A percentile compares a stretch with the other conserved stretches of the same genome.
Conservation (phyloP, 2,329 filamentous ascomycete species). For the Aspergillus jensenii region DNA sequence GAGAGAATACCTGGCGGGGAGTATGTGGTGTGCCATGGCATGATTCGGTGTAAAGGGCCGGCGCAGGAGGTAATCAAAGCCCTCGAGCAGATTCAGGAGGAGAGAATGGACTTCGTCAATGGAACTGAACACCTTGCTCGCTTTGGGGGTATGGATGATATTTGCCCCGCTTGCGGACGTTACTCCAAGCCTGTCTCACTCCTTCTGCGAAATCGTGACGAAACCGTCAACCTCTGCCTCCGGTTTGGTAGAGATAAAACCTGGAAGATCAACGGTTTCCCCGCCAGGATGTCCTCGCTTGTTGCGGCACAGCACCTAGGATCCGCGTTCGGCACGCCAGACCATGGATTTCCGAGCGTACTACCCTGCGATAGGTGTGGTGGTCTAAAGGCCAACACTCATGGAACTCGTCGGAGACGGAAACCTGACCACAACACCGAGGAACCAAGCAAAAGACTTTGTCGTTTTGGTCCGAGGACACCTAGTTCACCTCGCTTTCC, state of each 20-base stretch:
- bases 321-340: slow-evolving; percentile 13
- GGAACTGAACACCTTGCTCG: slow-evolving; percentile 7
- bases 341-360: slow-evolving; percentile 14
- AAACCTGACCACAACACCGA: neutral
- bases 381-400: neutral
- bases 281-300: slow-evolving; percentile 11
- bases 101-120: slow-evolving; percentile 6
- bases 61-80: neutral
- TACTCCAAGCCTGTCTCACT: slow-evolving; percentile 18
- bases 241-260: slow-evolving; percentile 8
- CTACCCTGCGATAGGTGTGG: slow-evolving; percentile 13
- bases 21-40: slow-evolving; percentile 4
- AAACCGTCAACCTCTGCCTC: slow-evolving; percentile 20
- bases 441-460: neutral
- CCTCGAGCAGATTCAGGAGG: neutral
- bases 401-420: neutral
- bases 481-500: too few species aligned
- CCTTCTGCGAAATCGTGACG: slow-evolving; percentile 8
- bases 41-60: slow-evolving; percentile 11
- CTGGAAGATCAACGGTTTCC: slow-evolving; percentile 23
- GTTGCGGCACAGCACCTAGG: slow-evolving; percentile 8
- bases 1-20: neutral
- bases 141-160: slow-evolving; percentile 11
- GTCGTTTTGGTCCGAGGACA: too few species aligned
- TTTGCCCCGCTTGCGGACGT: slow-evolving; percentile 15